Base-by-base conservation (phyloP, 192 early-diverging fungal genomes). In the Phlyctochytrium bullatum region DNA sequence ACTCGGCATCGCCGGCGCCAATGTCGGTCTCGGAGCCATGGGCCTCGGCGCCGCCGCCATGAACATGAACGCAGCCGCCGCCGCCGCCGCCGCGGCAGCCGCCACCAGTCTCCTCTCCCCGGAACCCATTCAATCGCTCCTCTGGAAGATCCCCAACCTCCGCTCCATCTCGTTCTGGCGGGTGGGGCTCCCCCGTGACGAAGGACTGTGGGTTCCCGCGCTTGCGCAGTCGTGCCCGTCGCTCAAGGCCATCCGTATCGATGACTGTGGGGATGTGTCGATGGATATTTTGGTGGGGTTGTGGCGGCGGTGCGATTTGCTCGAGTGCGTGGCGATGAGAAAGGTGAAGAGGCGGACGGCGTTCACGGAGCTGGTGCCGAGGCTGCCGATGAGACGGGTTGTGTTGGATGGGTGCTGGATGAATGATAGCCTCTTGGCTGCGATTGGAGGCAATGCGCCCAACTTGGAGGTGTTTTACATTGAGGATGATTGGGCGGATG, bases 401-500 rank as follows among this genome's bases (percentile, higher is more conserved):
- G 20, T 57, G 6, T 57, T 57, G 54, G 54, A 57, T 28, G 54
- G 54, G 27, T 57, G 54, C 27, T 57, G 54, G 54, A 57, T 57
- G 54, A 57, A 57, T 27, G 54, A 57, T 57, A 10, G 27, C 14
- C 54, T 57, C 27, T 57, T 10, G 12, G 54, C 54, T 6, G 10
- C 12, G 12, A 28, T 57, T 14, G 54, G 54, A 25, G 25, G 27
- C 12, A 24, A 27, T 28, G 54, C 54, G 16, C 54, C 54, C 14
- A 57, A 57, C 27, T 27, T 57, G 54, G 54, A 57, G 54, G 25
- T 57, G 10, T 57, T 57, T 28, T 57, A 57, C 25, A 27, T 57
- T 10, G 54, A 57, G 54, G 54, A 57, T 28, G 54, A 57, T 57
- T 57, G 54, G 54, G 54, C 54, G 54, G 54, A 57, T 57, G 54